A percentile compares a stretch with the other conserved stretches of the same genome.
Evolutionary conservation across 768 basidiomycete genomes (phyloP).

Genomic region (Chalciporus piperatus): DNA sequence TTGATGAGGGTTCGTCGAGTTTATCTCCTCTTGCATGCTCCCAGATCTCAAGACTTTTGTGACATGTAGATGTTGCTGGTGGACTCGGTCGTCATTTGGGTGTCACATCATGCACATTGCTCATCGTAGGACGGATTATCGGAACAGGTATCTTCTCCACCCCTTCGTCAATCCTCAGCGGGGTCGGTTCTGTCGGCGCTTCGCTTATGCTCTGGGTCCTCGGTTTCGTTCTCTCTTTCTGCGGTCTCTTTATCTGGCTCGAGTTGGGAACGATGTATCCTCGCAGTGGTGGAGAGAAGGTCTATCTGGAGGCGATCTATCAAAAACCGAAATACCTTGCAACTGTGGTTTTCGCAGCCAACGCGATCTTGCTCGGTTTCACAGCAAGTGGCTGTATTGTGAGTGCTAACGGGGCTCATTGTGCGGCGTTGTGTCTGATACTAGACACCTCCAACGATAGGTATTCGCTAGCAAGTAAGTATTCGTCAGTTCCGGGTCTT

Average conservation of each 20-base stretch:
- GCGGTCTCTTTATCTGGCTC: conserved; percentile 61
- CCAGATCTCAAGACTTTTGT: neutral
- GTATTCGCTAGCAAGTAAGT: conserved; percentile 37
- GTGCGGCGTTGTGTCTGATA: neutral
- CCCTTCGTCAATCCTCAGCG: conserved; percentile 54
- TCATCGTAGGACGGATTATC: conserved; percentile 57
- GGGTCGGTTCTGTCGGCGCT: conserved; percentile 57
- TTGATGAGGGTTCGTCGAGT: conserved; percentile 44
- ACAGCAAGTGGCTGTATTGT: conserved; percentile 49
- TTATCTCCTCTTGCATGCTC: neutral
- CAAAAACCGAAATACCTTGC: conserved; percentile 44
- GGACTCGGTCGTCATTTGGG: conserved; percentile 59
- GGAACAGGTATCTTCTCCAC: conserved; percentile 68
- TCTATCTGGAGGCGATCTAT: conserved; percentile 58
- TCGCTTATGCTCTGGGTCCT: conserved; percentile 64
- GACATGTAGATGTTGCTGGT: conserved; percentile 42
- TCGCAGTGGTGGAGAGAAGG: conserved; percentile 61
- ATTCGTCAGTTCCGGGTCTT: neutral
- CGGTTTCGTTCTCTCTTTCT: conserved; percentile 56
- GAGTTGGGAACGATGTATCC: conserved; percentile 65
- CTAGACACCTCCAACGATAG: conserved; percentile 8
- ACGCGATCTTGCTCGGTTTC: conserved; percentile 45
- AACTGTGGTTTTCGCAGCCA: conserved; percentile 47
- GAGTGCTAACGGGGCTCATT: conserved; percentile 14
- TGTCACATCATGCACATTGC: conserved; percentile 53